Base-by-base conservation (phyloP, 495 filamentous ascomycete genomes). In the Aspergillus campestris region DNA sequence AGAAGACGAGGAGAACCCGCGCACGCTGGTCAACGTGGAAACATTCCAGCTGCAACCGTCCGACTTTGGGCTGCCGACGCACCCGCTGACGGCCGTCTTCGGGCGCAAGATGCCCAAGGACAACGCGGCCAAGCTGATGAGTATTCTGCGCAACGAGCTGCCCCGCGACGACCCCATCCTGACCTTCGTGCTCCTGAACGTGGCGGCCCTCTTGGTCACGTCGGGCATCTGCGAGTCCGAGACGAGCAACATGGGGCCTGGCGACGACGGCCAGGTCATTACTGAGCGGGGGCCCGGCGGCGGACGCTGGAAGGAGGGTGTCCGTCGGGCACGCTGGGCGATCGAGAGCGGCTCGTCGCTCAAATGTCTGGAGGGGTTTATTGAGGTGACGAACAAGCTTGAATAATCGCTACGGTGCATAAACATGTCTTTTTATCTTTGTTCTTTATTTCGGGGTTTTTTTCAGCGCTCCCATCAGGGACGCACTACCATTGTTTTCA, bases 181-280 rank as follows among this genome's bases (percentile, higher is more conserved):
- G 61, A 82, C 92, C 56, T 97, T 97, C 55, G 91, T 99, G 35
- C 68, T 96, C 34, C 82, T 95, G 60, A 99, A 99, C 57, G 83
- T 90, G 0, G 92, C 92, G 2, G 88, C 88, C 9, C 66, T 97
- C 39, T 74, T 97, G 15, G 89, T 90, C 0, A 77, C 83, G 6
- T 73, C 86, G 1, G 94, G 94, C 0, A 64, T 94, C n/a, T 92
- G 89, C 53, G 91, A 95, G 45, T 78, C 81, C 1, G 83, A 91
- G 31, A 75, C 70, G 28, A 87, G 83, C 55, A 67, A 78, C 53
- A 86, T 89, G 81, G 88, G 84, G 6, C 74, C 78, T 47, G 86
- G 85, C 0, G 79, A 83, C 53, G 79, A 82, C 57, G 83, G 81
- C 1, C 63, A 80, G 48, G 88, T 94, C 24, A 77, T 94, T 48